phyloP scores from a whole-genome alignment of 2,329 filamentous ascomycete genomes.

The Colletotrichum caudatum region DNA sequence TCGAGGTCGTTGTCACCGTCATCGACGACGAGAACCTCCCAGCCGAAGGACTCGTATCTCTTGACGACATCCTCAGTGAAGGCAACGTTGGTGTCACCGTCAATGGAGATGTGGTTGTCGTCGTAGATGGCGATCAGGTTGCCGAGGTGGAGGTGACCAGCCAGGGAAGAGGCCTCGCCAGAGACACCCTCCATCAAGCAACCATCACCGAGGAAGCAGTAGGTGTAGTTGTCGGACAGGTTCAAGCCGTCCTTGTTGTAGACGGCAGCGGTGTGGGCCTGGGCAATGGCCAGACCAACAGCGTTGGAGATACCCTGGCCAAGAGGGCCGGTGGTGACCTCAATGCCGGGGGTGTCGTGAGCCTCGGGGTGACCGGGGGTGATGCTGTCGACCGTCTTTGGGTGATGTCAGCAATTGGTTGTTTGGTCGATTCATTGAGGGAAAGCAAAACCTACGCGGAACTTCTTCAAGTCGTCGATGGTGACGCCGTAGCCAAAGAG shows the following conservation, averaged over 20 bases:
- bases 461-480: constrained; percentile 93
- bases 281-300: constrained; percentile 96
- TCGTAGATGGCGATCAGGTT: constrained; percentile 98
- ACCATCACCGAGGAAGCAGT: constrained; percentile 95
- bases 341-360: constrained; percentile 95
- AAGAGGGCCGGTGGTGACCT: constrained; percentile 97
- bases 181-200: constrained; percentile 99
- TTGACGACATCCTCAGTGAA: constrained; percentile 98
- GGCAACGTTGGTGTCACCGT: constrained; percentile 94
- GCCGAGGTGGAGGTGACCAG: constrained; percentile 96
- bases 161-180: constrained; percentile 89
- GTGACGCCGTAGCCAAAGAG: constrained; percentile 90
- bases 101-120: constrained; percentile 97
- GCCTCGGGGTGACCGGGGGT: constrained; percentile 97
- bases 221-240: constrained; percentile 96
- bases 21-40: constrained; percentile 87
- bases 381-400: constrained; percentile 72
- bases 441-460: constrained; percentile 79
- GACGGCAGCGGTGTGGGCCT: constrained; percentile 87
- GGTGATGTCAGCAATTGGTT: constrained; percentile 10
- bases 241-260: constrained; percentile 98
- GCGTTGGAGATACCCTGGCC: constrained; percentile 98
- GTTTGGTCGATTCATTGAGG: not conserved
- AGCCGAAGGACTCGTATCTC: constrained; percentile 97
- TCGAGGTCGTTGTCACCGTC: constrained; percentile 91